Percentiles rank a stretch among this genome's conserved stretches.
Conservation (phyloP, 1,284 basidiomycete species). For the Melampsora larici-populina region DNA sequence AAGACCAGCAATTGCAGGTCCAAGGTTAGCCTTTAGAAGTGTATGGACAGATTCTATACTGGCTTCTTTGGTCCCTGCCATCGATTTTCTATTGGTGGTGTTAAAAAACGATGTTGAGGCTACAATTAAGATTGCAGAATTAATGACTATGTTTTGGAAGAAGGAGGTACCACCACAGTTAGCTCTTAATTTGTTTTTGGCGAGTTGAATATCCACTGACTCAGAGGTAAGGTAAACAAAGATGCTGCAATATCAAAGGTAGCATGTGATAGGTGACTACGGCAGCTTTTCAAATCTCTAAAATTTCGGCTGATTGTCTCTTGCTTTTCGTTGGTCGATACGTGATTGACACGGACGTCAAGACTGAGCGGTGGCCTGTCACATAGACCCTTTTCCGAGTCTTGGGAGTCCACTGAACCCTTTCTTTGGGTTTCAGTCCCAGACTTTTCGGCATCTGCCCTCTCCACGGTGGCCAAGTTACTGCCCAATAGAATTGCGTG, state of each 20-base stretch:
- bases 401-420: background rate
- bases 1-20: conserved; percentile 12
- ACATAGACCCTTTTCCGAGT: background rate
- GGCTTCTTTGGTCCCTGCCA: conserved; percentile 1
- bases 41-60: conserved; percentile 13
- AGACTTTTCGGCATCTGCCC: background rate
- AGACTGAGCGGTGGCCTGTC: conserved; percentile 1
- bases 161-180: background rate
- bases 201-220: background rate
- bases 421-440: background rate
- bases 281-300: conserved; percentile 12
- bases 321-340: background rate
- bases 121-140: background rate
- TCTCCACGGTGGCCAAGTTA: conserved; percentile 24
- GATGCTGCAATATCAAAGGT: conserved; percentile 39
- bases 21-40: conserved; percentile 10
- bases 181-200: background rate
- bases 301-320: background rate
- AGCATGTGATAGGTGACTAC: conserved; percentile 19
- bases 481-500: conserved; percentile 29
- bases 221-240: conserved; percentile 33
- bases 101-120: conserved; percentile 1
- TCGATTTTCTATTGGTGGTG: background rate
- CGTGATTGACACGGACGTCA: background rate
- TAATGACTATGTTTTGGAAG: background rate